Evolutionary conservation across 2,329 filamentous ascomycete species (phyloP), one percentile per base, ranked within the genome.

Genomic region (Cladophialophora bantiana): DNA sequence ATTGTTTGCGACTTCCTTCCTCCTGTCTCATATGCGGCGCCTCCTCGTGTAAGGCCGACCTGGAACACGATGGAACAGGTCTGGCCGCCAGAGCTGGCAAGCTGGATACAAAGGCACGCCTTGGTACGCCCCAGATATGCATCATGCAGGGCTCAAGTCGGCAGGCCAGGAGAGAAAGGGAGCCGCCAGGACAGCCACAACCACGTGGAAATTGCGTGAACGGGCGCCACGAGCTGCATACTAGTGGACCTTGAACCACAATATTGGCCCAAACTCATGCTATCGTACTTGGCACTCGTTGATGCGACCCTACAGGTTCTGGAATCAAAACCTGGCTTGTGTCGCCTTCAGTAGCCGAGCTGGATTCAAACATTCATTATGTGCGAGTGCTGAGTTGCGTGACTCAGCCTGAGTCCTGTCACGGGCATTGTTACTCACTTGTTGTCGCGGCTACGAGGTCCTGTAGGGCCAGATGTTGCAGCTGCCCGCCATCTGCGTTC

Each of bases 141-240:
- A 60, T 59, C 15, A 64, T 65, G 66, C 66, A 68, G 61, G 59
- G 50, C 45, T 48, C 34, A 34, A 40, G 6, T 20, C 35, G 45
- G 26, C 3, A 26, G 26, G 26, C 54, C 32, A 59, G 42, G 59
- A 59, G 35, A 50, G 52, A 54, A 66, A 45, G 53, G 55, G 59
- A 34, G 56, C 26, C 26, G 26, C 26, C 26, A 26, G 26, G 3
- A 26, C 50, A 35, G 63, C 64, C 64, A 66, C 66, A 55, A 66
- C 60, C 68, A 70, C 68, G 68, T 70, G 68, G 66, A 68, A 58
- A 68, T 68, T 68, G 66, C 68, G 66, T 65, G 68, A 70, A 31
- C 31, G 13, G 32, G 35, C 68, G 62, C 68, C 68, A 69, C 68
- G 54, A 59, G 32, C 66, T 63, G 61, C 59, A 66, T 26, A n/a